Base-by-base conservation (phyloP, 1,284 basidiomycete genomes). In the Sanghuangporus weigelae region DNA sequence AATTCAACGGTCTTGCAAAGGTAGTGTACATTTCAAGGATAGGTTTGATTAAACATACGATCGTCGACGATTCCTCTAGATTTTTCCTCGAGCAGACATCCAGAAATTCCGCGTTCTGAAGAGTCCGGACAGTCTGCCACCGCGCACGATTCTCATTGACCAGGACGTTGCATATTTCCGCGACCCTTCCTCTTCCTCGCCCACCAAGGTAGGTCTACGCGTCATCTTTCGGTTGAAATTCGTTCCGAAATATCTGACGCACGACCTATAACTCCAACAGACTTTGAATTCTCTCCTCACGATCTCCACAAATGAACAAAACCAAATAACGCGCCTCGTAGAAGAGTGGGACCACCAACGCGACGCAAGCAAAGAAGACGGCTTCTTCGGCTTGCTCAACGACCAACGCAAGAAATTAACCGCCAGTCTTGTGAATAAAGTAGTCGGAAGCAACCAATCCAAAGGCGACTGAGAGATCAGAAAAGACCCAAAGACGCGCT, bases 301-400 rank as follows among this genome's bases (percentile, higher is more conserved):
- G 0, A 65, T 82, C 59, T 73, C 77, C 65, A 74, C 79, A 10
- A 73, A 81, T 64, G 73, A 74, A 1, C 63, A 70, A 1, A 71
- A 78, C 62, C 72, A 78, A 61, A 71, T 82, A 31, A 73, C 72
- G 21, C 72, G 70, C 23, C 81, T 82, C 65, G 76, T 73, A 5
- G 81, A 82, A 65, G 80, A 81, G 64, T 82, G 80, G 80, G 71
- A 82, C 63, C 81, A 82, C 65, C 70, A 74, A 57, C 77, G 74
- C 53, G 76, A 78, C 58, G 73, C 74, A 14, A 76, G 72, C 1
- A 68, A 69, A 8, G 76, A 80, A 14, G 80, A 83, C 63, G 79
- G 79, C 0, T 80, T 81, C 70, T 67, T 79, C 19, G 80, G 81
- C 3, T 75, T 76, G 74, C 66, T 82, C 39, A 80, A 81, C 62